Base-by-base conservation (phyloP, 2,329 filamentous ascomycete genomes). In the Fonsecaea pedrosoi region DNA sequence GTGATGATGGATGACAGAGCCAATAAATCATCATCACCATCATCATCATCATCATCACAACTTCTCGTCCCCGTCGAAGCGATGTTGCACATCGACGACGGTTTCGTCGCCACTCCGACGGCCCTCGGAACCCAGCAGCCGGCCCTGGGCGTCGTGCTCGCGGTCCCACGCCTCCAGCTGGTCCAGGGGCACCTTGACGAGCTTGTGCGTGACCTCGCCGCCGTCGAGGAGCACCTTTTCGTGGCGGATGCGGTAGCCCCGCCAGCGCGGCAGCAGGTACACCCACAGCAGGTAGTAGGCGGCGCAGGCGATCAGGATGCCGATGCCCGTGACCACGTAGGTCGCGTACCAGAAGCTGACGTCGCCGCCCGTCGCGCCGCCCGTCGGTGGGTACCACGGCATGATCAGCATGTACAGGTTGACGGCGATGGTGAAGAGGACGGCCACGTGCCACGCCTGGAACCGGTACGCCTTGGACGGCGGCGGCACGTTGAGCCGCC, bases 281-380 rank as follows among this genome's bases (percentile, higher is more conserved):
- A 89, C 85, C 86, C 87, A 90, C 7, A 83, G 63, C 7, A 80
- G 77, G 69, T 89, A 89, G 75, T 90, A 90, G 0, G 86, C 35
- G 0, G 75, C 83, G 64, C 87, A 90, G 0, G 82, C 5, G 2
- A 80, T 68, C 40, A 89, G 77, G 40, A 90, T 83, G 25, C 76
- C 87, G 65, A 92, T 83, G 0, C 89, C 89, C 0, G 87, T 84
- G 0, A 87, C 85, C 21, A 85, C 84, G 71, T 92, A 91, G 0
- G 89, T 91, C 1, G 83, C 89, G 70, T 92, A 92, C 86, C 87
- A 92, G 76, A 92, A 92, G 61, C 85, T 89, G 1, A 91, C 89
- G 64, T 89, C 86, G 0, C 89, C 89, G 0, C 84, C 86, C 38
- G 84, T 83, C 0, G 79, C 79, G 0, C 89, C 89, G 0, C 80